Percentiles rank a stretch among this genome's conserved stretches.
phyloP scores from a whole-genome alignment of 495 filamentous ascomycete species.

The Echria macrotheca region DNA sequence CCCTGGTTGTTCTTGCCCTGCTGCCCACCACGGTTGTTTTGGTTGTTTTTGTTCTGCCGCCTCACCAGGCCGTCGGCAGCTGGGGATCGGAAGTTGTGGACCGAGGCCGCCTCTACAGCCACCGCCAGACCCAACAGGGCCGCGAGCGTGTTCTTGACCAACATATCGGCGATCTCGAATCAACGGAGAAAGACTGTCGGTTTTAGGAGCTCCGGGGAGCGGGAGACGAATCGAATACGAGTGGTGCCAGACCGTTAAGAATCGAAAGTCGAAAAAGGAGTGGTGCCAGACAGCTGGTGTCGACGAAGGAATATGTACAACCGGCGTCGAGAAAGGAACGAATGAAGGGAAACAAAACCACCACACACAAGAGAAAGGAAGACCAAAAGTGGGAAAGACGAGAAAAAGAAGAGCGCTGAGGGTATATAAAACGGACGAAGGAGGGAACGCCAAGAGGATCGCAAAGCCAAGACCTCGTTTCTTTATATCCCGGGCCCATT shows the following conservation, averaged over 20 bases:
- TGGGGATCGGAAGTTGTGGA: constrained; percentile 29
- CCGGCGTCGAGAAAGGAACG: constrained; percentile 43
- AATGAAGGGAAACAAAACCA: constrained; percentile 45
- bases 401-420: constrained; percentile 16
- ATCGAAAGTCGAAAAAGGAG: constrained; percentile 34
- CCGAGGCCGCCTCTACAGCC: constrained; percentile 35
- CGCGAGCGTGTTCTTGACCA: constrained; percentile 40
- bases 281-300: constrained; percentile 37
- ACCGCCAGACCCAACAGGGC: constrained; percentile 39
- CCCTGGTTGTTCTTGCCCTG: constrained; percentile 17
- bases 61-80: constrained; percentile 6
- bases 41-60: constrained; percentile 23
- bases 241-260: constrained; percentile 46
- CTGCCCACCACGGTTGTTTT: constrained; percentile 19
- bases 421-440: constrained; percentile 20
- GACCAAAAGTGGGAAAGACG: constrained; percentile 22
- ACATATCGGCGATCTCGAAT: constrained; percentile 28
- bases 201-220: constrained; percentile 16
- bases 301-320: constrained; percentile 32
- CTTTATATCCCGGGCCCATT: constrained; percentile 36
- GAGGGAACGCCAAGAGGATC: constrained; percentile 15
- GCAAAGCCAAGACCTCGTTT: constrained; percentile 37
- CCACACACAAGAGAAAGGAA: constrained; percentile 33
- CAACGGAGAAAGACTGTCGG: constrained; percentile 4
- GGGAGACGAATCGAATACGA: constrained; percentile 16